A percentile compares a stretch with the other conserved stretches of the same genome.
Evolutionary conservation across 78 protist species (phyloP).

Genomic region (Dictyostelium purpureum): DNA sequence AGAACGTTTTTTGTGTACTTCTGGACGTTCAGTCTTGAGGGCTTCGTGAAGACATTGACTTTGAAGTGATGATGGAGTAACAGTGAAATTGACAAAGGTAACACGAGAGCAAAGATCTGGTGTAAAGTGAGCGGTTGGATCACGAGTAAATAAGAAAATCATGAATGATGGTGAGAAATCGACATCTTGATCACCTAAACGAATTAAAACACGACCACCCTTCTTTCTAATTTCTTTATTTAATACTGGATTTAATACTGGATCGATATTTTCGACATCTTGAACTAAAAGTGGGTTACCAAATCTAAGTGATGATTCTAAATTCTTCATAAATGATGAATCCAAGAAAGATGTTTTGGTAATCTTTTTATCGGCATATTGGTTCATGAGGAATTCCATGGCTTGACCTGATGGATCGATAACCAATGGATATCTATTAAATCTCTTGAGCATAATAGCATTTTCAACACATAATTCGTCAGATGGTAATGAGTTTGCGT

Average conservation of each 20-base stretch:
- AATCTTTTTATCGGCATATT: conserved; percentile 80
- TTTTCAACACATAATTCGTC: conserved; percentile 97
- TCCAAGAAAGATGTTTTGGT: conserved; percentile 91
- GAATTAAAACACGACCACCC: conserved; percentile 94
- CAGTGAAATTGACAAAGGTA: conserved; percentile 96
- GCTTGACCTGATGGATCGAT: conserved; percentile 99
- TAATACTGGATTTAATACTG: conserved; percentile 97
- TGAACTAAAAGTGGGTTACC: conserved; percentile 95
- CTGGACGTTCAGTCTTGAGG: conserved; percentile 87
- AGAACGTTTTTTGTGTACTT: conserved; percentile 89
- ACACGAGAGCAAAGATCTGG: conserved; percentile 97
- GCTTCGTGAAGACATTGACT: conserved; percentile 78
- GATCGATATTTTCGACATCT: conserved; percentile 98
- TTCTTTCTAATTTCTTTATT: conserved; percentile 90
- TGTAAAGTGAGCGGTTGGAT: conserved; percentile 91
- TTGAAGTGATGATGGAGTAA: conserved; percentile 91
- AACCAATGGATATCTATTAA: conserved; percentile 97
- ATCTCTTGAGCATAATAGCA: conserved; percentile 95
- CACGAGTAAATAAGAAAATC: conserved; percentile 94
- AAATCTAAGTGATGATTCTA: conserved; percentile 92
- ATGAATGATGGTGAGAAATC: conserved; percentile 97
- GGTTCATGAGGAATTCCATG: conserved; percentile 85
- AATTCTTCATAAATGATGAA: conserved; percentile 88
- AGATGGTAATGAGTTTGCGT: conserved; percentile 91
- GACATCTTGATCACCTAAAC: conserved; percentile 95